Evolutionary conservation across 345 rosid genomes (phyloP), one percentile per base, ranked within the genome.

Genomic region (Citrus cavaleriei): DNA sequence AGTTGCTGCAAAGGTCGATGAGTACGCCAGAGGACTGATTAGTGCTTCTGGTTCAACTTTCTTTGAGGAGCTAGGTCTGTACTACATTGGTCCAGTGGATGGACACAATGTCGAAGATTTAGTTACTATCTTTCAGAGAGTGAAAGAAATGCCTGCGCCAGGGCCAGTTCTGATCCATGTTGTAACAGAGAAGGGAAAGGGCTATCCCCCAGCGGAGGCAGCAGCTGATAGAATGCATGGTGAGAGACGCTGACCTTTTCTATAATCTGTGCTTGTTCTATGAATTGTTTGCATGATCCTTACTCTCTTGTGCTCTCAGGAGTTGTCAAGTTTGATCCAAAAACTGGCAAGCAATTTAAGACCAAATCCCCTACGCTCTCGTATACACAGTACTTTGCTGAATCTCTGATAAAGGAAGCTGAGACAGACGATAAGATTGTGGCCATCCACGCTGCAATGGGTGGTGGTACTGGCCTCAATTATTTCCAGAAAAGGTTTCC

Each of bases 381-480:
- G 18, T 85, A 90, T 74, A 92, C 94, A 0, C 89, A 75, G 76
- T 90, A 90, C 80, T 92, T 92, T 49, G 94, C 89, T 32, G 94
- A 92, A 70, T 86, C 93, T 3, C 78, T 92, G 46, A 86, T 92
- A 68, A 84, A 81, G 78, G 97, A 90, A 79, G 97, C 97, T 4
- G 91, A 92, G 77, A 70, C 58, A 68, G 97, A 92, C 73, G 61
- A 85, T 9, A 89, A 87, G 81, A 87, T 92, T 5, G 87, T 90
- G 30, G 93, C 91, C 38, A 92, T 92, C 74, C 97, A 92, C 78
- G 97, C 94, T 10, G 97, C 96, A 49, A 92, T 92, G 97, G 94
- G 97, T 13, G 94, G 97, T 19, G 97, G 94, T 1, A 92, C 97
- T 0, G 97, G 94, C 63, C 91, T 92, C 74, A 92, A 92, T 73